Evolutionary conservation across 495 filamentous ascomycete species (phyloP).

Genomic region (Xanthoparmelia taractica): DNA sequence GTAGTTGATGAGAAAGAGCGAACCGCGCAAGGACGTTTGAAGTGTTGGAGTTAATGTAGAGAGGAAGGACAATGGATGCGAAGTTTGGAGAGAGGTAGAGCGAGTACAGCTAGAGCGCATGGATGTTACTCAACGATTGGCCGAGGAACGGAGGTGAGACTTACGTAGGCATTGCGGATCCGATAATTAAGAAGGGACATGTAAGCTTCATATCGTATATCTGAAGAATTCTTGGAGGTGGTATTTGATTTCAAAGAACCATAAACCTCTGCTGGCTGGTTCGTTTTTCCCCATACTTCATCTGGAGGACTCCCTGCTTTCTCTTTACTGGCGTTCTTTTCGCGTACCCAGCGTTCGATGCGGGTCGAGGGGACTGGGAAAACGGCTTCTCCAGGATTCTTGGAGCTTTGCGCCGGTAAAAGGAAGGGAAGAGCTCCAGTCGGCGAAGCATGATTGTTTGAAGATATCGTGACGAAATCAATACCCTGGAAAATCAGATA

Average conservation of each 20-base stretch:
- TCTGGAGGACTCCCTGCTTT: background rate
- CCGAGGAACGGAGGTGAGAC: constrained; percentile 15
- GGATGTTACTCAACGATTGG: background rate
- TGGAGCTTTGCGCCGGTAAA: constrained; percentile 43
- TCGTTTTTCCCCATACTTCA: background rate
- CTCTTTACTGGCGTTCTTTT: constrained; percentile 15
- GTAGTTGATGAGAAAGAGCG: constrained; percentile 56
- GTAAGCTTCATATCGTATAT: constrained; percentile 67
- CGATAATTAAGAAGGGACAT: constrained; percentile 68
- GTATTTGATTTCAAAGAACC: constrained; percentile 30
- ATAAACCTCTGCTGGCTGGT: background rate
- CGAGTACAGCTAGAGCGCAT: constrained; percentile 54
- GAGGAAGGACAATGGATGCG: constrained; percentile 49
- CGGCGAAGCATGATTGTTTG: constrained; percentile 90
- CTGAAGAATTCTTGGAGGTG: constrained; percentile 43
- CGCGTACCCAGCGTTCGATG: constrained; percentile 61
- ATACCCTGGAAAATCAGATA: constrained; percentile 73
- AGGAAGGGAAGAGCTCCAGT: constrained; percentile 83
- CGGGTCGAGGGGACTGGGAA: constrained; percentile 55
- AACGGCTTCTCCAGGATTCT: background rate
- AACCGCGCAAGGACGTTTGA: constrained; percentile 54
- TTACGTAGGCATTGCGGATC: constrained; percentile 81
- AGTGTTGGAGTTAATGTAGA: constrained; percentile 62
- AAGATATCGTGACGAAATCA: constrained; percentile 58
- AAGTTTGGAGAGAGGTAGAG: constrained; percentile 72